Evolutionary conservation across 2,329 filamentous ascomycete species (phyloP).

Genomic region (Cladosporium austrohemisphaericum): DNA sequence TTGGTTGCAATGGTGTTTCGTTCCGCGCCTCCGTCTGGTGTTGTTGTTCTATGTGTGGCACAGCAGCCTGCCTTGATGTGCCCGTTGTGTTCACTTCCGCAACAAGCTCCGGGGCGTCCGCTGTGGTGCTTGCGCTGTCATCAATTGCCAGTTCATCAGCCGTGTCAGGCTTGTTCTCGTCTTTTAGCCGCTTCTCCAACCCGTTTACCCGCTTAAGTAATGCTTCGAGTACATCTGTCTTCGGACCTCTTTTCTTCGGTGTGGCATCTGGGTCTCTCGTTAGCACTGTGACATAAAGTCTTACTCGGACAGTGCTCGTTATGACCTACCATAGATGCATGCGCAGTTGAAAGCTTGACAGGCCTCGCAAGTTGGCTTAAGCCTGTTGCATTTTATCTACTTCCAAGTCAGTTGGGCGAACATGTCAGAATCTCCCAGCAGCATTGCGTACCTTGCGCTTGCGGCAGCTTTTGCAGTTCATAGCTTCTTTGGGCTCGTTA

Average conservation of each 20-base stretch:
- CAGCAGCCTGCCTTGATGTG: neutral
- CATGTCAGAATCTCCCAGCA: neutral
- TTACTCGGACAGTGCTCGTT: neutral
- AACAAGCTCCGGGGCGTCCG: slow-evolving; percentile 3
- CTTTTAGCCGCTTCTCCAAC: slow-evolving; percentile 71
- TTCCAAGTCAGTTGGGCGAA: neutral
- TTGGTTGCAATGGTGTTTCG: slow-evolving; percentile 1
- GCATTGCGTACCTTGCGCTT: slow-evolving; percentile 71
- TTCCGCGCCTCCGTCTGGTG: neutral
- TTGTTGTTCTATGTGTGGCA: neutral
- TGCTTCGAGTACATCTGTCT: slow-evolving; percentile 83
- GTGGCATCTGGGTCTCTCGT: slow-evolving; percentile 63
- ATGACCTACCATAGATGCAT: slow-evolving; percentile 73
- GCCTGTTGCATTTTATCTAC: slow-evolving; percentile 87
- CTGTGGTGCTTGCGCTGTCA: slow-evolving; percentile 8
- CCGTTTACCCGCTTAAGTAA: slow-evolving; percentile 81
- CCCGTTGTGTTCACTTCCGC: neutral
- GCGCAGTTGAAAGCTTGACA: slow-evolving; percentile 86
- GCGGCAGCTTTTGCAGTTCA: slow-evolving; percentile 94
- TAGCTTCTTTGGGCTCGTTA: slow-evolving; percentile 78
- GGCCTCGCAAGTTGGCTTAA: slow-evolving; percentile 80
- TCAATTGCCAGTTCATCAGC: slow-evolving; percentile 11
- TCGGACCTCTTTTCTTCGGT: slow-evolving; percentile 84
- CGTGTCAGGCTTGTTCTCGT: slow-evolving; percentile 13
- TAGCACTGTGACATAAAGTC: neutral